phyloP scores from a whole-genome alignment of 805 yeast genomes.

The Saccharomycopsis malanga region DNA sequence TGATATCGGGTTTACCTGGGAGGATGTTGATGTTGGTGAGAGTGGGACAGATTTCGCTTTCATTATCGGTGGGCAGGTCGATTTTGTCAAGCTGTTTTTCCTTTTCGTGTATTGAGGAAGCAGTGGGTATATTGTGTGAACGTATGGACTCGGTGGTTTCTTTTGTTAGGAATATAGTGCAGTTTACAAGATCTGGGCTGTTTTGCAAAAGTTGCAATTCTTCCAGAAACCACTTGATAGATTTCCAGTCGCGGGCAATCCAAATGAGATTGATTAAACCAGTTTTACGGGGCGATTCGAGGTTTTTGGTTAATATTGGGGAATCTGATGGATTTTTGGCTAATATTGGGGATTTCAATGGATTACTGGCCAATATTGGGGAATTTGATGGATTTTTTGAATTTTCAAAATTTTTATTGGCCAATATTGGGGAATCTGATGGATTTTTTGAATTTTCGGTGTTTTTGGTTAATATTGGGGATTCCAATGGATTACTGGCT shows the following conservation, averaged over 20 bases:
- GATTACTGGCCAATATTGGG: not conserved
- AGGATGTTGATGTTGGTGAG: not conserved
- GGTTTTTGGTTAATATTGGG: too few relatives aligned
- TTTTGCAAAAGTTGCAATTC: conserved; percentile 31
- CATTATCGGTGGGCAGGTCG: not conserved
- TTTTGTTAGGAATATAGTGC: not conserved
- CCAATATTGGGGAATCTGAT: too few relatives aligned
- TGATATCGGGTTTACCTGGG: not conserved
- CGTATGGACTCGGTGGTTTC: conserved; percentile 4
- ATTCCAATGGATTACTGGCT: too few relatives aligned
- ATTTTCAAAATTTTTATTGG: too few relatives aligned
- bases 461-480: too few relatives aligned
- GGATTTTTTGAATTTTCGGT: conserved; percentile 19
- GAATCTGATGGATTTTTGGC: too few relatives aligned
- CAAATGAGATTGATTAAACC: conserved; percentile 44
- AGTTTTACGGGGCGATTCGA: conserved; percentile 22
- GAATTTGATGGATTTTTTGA: conserved; percentile 18
- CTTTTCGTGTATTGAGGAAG: not conserved
- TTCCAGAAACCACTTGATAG: conserved; percentile 41
- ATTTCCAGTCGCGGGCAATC: conserved; percentile 48
- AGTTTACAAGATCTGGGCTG: not conserved
- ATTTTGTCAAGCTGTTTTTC: not conserved
- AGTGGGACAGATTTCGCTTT: not conserved
- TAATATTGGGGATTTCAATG: too few relatives aligned
- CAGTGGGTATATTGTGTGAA: not conserved